Conservation (phyloP, 1,284 basidiomycete genomes). For the Cryptococcus sp. region DNA sequence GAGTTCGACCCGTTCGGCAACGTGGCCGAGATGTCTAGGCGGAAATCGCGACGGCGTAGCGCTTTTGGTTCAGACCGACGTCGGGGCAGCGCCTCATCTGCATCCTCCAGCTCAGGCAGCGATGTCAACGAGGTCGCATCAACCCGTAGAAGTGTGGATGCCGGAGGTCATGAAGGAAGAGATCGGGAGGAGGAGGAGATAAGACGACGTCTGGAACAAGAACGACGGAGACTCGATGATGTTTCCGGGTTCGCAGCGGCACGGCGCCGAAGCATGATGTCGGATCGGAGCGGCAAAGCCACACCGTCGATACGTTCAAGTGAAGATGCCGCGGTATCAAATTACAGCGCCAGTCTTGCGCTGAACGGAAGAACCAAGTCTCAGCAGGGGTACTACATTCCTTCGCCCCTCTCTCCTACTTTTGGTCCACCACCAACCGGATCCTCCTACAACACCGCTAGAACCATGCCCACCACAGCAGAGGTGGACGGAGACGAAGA, state of each 20-base stretch:
- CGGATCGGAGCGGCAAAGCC: conserved; percentile 37
- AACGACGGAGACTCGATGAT: conserved; percentile 45
- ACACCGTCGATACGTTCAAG: conserved; percentile 37
- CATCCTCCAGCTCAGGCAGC: conserved; percentile 19
- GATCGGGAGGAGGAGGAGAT: conserved; percentile 40
- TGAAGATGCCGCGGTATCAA: conserved; percentile 27
- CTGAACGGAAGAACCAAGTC: conserved; percentile 20
- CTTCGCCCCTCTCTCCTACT: conserved; percentile 44
- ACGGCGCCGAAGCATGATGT: conserved; percentile 41
- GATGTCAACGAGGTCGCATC: conserved; percentile 18
- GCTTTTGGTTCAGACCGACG: conserved; percentile 47
- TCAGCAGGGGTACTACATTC: conserved; percentile 30
- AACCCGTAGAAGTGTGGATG: conserved; percentile 16
- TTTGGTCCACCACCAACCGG: conserved; percentile 18
- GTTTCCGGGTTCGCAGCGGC: conserved; percentile 44
- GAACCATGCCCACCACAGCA: conserved; percentile 14
- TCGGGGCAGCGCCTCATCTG: conserved; percentile 23
- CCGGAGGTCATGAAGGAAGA: conserved; percentile 9
- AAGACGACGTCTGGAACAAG: conserved; percentile 38
- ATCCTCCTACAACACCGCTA: conserved; percentile 10
- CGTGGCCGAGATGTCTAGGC: conserved; percentile 43
- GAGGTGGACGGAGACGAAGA: conserved; percentile 18
- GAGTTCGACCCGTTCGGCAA: conserved; percentile 53
- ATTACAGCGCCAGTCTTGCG: conserved; percentile 9
- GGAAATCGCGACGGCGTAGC: conserved; percentile 40